phyloP scores from a whole-genome alignment of 768 basidiomycete genomes.

The Xerocomellus dryophilus region DNA sequence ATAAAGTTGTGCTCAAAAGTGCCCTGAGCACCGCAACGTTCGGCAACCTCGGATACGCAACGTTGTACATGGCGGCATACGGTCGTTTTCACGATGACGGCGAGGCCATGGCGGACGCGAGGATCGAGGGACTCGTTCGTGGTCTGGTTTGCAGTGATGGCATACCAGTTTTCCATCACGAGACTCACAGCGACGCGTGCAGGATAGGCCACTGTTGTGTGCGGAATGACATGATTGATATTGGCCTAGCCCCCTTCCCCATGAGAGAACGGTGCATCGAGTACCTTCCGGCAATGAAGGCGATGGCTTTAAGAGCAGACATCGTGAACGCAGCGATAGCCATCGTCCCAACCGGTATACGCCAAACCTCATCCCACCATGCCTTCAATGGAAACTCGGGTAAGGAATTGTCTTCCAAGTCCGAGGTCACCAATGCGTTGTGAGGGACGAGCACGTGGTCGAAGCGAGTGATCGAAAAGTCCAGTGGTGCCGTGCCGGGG shows the following conservation, averaged over 20 bases:
- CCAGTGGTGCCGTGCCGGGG: conserved; percentile 51
- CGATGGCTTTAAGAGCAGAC: conserved; percentile 49
- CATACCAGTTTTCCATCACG: conserved; percentile 51
- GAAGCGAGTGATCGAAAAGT: conserved; percentile 57
- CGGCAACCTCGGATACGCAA: conserved; percentile 50
- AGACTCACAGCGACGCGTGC: conserved; percentile 47
- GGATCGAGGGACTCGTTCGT: background rate
- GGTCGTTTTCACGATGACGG: conserved; percentile 1
- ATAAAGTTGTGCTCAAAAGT: conserved; percentile 64
- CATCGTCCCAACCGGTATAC: conserved; percentile 53
- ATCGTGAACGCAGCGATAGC: conserved; percentile 49
- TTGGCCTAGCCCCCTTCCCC: conserved; percentile 40
- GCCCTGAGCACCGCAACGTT: conserved; percentile 66
- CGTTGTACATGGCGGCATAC: conserved; percentile 46
- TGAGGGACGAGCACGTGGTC: conserved; percentile 50
- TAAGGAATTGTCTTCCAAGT: conserved; percentile 39
- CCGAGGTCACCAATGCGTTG: conserved; percentile 47
- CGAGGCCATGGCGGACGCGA: background rate
- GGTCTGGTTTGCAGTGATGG: conserved; percentile 26
- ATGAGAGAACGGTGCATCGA: conserved; percentile 52
- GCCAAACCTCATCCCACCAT: conserved; percentile 57
- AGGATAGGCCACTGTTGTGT: conserved; percentile 63
- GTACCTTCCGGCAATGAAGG: conserved; percentile 57
- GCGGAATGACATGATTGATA: conserved; percentile 59
- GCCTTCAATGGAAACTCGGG: conserved; percentile 44